phyloP scores from a whole-genome alignment of 768 basidiomycete species.

The Leccinum aurantiacum region DNA sequence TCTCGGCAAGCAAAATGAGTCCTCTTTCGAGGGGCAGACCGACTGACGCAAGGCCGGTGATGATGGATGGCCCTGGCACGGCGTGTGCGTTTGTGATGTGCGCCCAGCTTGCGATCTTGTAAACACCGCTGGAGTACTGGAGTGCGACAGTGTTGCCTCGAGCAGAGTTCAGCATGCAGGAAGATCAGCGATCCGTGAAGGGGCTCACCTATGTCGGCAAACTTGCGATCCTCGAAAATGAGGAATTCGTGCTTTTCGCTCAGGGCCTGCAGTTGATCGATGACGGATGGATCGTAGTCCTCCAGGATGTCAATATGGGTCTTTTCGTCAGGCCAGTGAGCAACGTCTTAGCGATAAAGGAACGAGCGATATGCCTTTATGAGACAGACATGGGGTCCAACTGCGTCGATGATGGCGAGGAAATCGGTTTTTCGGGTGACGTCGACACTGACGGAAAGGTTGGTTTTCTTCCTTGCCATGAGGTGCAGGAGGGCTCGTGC shows the following conservation, averaged over 20 bases:
- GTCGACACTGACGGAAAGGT: slow-evolving; percentile 95
- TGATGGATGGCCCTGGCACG: slow-evolving; percentile 92
- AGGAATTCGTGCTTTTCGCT: slow-evolving; percentile 85
- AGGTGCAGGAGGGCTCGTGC: slow-evolving; percentile 76
- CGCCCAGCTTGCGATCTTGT: slow-evolving; percentile 94
- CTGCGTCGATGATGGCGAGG: slow-evolving; percentile 80
- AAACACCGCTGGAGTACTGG: slow-evolving; percentile 90
- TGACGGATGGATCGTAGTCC: slow-evolving; percentile 77
- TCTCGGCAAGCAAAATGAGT: slow-evolving; percentile 92
- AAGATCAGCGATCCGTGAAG: background rate
- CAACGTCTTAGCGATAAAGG: slow-evolving; percentile 10
- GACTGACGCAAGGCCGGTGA: slow-evolving; percentile 85
- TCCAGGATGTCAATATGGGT: slow-evolving; percentile 96
- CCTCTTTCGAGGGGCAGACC: slow-evolving; percentile 83
- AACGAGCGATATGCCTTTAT: slow-evolving; percentile 69
- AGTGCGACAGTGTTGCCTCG: slow-evolving; percentile 93
- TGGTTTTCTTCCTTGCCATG: slow-evolving; percentile 85
- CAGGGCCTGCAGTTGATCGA: slow-evolving; percentile 67
- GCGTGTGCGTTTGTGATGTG: slow-evolving; percentile 97
- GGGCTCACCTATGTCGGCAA: slow-evolving; percentile 90
- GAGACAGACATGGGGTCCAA: slow-evolving; percentile 88
- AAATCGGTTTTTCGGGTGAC: slow-evolving; percentile 80
- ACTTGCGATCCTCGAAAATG: slow-evolving; percentile 98
- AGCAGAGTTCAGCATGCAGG: slow-evolving; percentile 3
- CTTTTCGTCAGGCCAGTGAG: slow-evolving; percentile 46